These are phyloP conservation scores for Nidula microcarpa DNA, from an alignment of 768 basidiomycete species.

Conservation along the genomic window DNA sequence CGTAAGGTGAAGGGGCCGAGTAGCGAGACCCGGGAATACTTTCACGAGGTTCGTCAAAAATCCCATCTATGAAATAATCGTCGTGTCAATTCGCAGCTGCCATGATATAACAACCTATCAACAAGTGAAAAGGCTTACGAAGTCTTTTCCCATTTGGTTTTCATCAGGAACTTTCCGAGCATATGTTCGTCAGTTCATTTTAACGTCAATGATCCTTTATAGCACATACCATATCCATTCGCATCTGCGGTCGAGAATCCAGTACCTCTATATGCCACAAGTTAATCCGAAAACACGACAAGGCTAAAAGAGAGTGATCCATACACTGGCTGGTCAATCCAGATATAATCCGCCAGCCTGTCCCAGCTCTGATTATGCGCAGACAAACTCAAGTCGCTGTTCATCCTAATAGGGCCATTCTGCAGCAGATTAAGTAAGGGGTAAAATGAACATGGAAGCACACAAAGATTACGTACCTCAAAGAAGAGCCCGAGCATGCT, in stretches of 20 bases:
- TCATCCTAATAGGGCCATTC: constrained; percentile 70
- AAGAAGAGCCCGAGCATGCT: constrained; percentile 63
- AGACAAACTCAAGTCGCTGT: constrained; percentile 42
- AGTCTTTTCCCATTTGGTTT: constrained; percentile 61
- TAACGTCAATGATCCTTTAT: no score
- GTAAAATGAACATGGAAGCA: not conserved
- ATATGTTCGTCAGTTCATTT: not conserved
- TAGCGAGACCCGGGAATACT: constrained; percentile 67
- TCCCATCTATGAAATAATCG: constrained; percentile 46
- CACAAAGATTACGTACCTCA: constrained; percentile 40
- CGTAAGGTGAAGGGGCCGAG: constrained; percentile 62
- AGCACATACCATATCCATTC: constrained; percentile 50
- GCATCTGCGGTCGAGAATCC: constrained; percentile 67
- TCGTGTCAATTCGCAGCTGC: not conserved
- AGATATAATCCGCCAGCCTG: constrained; percentile 61
- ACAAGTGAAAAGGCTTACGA: constrained; percentile 29
- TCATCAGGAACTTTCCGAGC: constrained; percentile 45
- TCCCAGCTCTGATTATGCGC: constrained; percentile 58
- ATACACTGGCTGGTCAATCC: constrained; percentile 74
- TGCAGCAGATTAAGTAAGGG: constrained; percentile 15
- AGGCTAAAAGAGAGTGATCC: constrained; percentile 3
- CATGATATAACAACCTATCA: not conserved
- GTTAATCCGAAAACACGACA: not conserved
- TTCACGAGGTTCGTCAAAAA: constrained; percentile 70
- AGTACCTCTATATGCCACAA: constrained; percentile 28